Evolutionary conservation across 208 protist species (phyloP).

Genomic region (Phytomonas sp.): DNA sequence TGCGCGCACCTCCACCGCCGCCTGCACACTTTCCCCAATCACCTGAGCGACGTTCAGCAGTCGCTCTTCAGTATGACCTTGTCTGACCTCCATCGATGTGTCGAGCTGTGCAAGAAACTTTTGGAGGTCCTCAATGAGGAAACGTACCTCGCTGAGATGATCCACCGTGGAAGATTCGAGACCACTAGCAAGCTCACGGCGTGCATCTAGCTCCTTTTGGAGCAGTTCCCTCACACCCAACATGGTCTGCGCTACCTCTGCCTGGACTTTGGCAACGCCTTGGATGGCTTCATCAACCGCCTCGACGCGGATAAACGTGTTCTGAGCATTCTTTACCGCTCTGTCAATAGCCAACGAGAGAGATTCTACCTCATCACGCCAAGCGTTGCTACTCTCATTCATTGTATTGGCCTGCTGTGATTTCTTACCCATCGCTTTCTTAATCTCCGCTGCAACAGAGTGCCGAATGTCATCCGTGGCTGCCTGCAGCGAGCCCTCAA

Average conservation of each 20-base stretch:
- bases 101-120: slow-evolving; percentile 1
- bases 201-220: slow-evolving; percentile 15
- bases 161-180: not conserved
- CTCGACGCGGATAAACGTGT: slow-evolving; percentile 23
- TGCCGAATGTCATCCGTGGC: slow-evolving; percentile 48
- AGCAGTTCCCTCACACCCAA: slow-evolving; percentile 19
- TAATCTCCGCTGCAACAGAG: slow-evolving; percentile 31
- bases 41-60: slow-evolving; percentile 46
- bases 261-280: slow-evolving; percentile 32
- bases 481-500: slow-evolving; percentile 40
- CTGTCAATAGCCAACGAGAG: slow-evolving; percentile 17
- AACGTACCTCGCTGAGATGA: not conserved
- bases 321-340: slow-evolving; percentile 16
- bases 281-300: slow-evolving; percentile 32
- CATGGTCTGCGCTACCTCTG: slow-evolving; percentile 22
- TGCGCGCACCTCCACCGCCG: slow-evolving; percentile 26
- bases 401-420: not conserved
- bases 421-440: slow-evolving; percentile 19
- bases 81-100: slow-evolving; percentile 11
- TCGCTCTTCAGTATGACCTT: slow-evolving; percentile 30
- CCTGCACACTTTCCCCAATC: slow-evolving; percentile 57
- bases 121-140: not conserved
- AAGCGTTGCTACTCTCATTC: not conserved
- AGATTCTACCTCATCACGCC: slow-evolving; percentile 9
- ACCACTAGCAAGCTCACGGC: not conserved